Evolutionary conservation across 1,139 yeast genomes (phyloP).

Genomic region (Candida pseudoviswanathii): DNA sequence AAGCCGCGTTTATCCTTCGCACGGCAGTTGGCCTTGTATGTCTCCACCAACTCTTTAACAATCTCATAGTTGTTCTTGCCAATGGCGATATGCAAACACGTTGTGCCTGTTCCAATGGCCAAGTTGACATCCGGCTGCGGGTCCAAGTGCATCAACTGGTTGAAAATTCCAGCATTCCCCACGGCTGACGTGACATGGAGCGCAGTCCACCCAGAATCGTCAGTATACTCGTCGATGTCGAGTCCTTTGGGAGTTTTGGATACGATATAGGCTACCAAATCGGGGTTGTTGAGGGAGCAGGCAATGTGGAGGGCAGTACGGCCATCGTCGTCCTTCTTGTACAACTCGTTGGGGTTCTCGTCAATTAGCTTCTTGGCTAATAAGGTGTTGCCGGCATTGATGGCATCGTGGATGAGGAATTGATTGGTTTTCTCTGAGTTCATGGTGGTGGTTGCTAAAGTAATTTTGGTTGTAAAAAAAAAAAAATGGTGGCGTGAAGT

Average conservation of each 20-base stretch:
- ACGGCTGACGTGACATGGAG: slow-evolving; percentile 78
- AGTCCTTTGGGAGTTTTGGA: slow-evolving; percentile 27
- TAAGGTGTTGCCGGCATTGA: slow-evolving; percentile 54
- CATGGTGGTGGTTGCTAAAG: no score
- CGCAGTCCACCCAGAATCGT: slow-evolving; percentile 87
- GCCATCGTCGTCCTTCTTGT: slow-evolving; percentile 65
- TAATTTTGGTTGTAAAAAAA: no score
- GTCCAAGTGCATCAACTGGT: slow-evolving; percentile 30
- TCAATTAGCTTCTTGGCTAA: slow-evolving; percentile 51
- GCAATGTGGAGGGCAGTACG: slow-evolving; percentile 94
- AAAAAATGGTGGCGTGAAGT: no score
- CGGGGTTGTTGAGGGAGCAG: slow-evolving; percentile 59
- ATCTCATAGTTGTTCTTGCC: slow-evolving; percentile 63
- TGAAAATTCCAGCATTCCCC: slow-evolving; percentile 61
- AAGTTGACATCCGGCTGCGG: slow-evolving; percentile 42
- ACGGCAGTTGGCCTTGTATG: slow-evolving; percentile 60
- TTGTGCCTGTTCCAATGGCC: slow-evolving; percentile 68
- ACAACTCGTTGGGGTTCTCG: slow-evolving; percentile 48
- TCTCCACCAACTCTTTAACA: slow-evolving; percentile 51
- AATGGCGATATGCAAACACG: slow-evolving; percentile 76
- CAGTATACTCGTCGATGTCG: slow-evolving; percentile 58
- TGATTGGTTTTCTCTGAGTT: slow-evolving; percentile 15
- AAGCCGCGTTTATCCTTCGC: slow-evolving; percentile 67
- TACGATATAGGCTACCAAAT: slow-evolving; percentile 54
- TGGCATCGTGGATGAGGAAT: slow-evolving; percentile 57